phyloP scores from a whole-genome alignment of 2,329 filamentous ascomycete genomes.

The Geosmithia flava region DNA sequence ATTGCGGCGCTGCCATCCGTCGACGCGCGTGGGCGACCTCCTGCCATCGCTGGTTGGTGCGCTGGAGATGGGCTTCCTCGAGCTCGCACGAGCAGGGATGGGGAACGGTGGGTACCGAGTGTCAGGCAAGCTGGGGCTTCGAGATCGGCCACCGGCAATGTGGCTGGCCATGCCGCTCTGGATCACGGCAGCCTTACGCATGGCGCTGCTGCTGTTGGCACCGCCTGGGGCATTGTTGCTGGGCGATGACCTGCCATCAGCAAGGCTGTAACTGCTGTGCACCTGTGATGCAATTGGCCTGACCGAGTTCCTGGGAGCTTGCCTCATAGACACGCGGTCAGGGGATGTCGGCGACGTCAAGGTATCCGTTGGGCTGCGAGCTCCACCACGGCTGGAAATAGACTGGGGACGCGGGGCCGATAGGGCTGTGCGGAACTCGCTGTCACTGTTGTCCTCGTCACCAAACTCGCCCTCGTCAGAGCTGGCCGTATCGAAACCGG shows the following conservation, averaged over 20 bases:
- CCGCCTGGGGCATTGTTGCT: background rate
- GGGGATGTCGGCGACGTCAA: slow-evolving; percentile 23
- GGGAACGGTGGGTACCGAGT: slow-evolving; percentile 68
- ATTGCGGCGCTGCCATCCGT: slow-evolving; percentile 43
- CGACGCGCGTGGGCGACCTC: slow-evolving; percentile 58
- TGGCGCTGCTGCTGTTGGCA: slow-evolving; percentile 32
- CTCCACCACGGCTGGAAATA: slow-evolving; percentile 21
- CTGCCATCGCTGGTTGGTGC: slow-evolving; percentile 53
- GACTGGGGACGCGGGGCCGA: slow-evolving; percentile 46
- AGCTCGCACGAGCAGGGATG: slow-evolving; percentile 81
- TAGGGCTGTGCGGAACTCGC: slow-evolving; percentile 54
- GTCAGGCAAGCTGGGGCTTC: slow-evolving; percentile 54
- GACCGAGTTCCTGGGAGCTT: slow-evolving; percentile 6
- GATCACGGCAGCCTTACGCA: slow-evolving; percentile 70
- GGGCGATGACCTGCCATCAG: slow-evolving; percentile 9
- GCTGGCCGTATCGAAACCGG: slow-evolving; percentile 64
- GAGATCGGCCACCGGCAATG: slow-evolving; percentile 43
- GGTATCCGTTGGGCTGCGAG: slow-evolving; percentile 26
- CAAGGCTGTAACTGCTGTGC: slow-evolving; percentile 29
- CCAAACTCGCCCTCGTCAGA: slow-evolving; percentile 53
- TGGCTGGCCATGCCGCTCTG: slow-evolving; percentile 66
- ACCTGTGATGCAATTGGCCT: slow-evolving; percentile 27
- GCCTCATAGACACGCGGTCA: slow-evolving; percentile 21
- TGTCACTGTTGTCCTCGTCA: slow-evolving; percentile 50
- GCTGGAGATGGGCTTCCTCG: slow-evolving; percentile 58